A percentile compares a stretch with the other conserved stretches of the same genome.
Conservation (phyloP, 495 filamentous ascomycete genomes). For the Neurospora discreta region DNA sequence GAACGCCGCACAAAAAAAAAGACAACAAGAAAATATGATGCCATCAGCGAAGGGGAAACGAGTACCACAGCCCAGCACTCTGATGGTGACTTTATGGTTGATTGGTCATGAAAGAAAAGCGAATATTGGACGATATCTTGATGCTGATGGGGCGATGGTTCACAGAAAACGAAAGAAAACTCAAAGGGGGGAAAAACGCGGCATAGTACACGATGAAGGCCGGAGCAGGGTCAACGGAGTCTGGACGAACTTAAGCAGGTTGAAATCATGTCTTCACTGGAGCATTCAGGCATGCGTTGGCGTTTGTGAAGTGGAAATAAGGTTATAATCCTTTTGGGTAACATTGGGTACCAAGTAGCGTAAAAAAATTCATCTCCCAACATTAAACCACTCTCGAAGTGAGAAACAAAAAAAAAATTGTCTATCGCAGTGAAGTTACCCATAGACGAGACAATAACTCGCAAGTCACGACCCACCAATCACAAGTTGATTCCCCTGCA, state of each 20-base stretch:
- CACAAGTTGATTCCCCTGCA: background rate
- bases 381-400: background rate
- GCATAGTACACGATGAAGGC: background rate
- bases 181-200: background rate
- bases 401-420: background rate
- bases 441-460: no score
- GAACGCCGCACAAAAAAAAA: background rate
- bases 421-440: background rate
- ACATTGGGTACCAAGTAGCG: background rate
- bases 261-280: background rate
- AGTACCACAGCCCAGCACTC: background rate
- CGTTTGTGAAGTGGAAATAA: background rate
- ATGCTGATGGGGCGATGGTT: background rate
- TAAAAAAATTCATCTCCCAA: background rate
- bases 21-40: background rate
- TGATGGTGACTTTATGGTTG: background rate
- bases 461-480: no score
- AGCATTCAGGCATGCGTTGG: background rate
- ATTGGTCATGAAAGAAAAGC: background rate
- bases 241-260: no score
- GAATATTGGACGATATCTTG: background rate
- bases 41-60: background rate
- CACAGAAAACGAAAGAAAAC: background rate
- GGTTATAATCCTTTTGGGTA: background rate
- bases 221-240: no score